Evolutionary conservation across 2,329 filamentous ascomycete species (phyloP).

Genomic region (Aphanocladium album): DNA sequence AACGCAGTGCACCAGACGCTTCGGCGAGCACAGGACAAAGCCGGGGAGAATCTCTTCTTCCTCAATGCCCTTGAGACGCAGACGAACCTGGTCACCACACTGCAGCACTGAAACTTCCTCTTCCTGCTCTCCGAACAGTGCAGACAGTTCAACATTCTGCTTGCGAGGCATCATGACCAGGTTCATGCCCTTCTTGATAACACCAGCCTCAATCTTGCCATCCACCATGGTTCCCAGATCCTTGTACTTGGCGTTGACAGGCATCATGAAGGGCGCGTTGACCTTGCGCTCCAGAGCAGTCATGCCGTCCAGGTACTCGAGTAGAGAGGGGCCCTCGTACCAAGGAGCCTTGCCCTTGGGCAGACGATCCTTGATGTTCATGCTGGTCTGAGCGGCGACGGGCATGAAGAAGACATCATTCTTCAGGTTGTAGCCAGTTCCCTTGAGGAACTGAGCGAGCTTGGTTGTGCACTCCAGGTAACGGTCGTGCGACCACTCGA

Average conservation of each 20-base stretch:
- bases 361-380: slow-evolving; percentile 85
- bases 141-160: slow-evolving; percentile 72
- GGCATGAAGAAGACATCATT: slow-evolving; percentile 94
- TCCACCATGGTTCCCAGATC: slow-evolving; percentile 98
- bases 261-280: slow-evolving; percentile 99
- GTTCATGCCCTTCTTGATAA: slow-evolving; percentile 82
- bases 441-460: slow-evolving; percentile 81
- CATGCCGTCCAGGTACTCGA: slow-evolving; percentile 96
- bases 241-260: slow-evolving; percentile 89
- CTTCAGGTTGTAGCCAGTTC: slow-evolving; percentile 90
- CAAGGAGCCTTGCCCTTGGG: slow-evolving; percentile 71
- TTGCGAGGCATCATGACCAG: slow-evolving; percentile 96
- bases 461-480: slow-evolving; percentile 93
- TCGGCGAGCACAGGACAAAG: slow-evolving; percentile 93
- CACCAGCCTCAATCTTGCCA: slow-evolving; percentile 92
- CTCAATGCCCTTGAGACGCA: slow-evolving; percentile 90
- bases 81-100: slow-evolving; percentile 89
- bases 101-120: slow-evolving; percentile 79
- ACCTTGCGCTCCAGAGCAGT: slow-evolving; percentile 88
- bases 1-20: slow-evolving; percentile 89
- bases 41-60: slow-evolving; percentile 95
- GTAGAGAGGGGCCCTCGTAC: slow-evolving; percentile 83
- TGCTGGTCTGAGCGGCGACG: slow-evolving; percentile 79
- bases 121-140: slow-evolving; percentile 92
- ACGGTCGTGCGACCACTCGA: slow-evolving; percentile 89